Conservation (phyloP, 2,329 filamentous ascomycete species). For the Neurospora sp. region DNA sequence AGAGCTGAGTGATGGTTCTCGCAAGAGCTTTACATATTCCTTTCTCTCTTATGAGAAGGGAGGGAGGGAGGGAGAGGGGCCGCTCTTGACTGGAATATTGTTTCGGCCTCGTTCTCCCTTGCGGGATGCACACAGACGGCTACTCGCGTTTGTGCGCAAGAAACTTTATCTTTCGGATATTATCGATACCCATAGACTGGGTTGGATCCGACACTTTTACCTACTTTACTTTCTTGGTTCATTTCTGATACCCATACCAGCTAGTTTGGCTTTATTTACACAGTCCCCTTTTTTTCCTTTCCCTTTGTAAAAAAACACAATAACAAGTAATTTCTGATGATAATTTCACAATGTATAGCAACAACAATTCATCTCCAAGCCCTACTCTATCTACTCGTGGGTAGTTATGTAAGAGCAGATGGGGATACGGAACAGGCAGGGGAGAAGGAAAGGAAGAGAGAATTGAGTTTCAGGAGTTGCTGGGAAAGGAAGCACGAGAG, state of each 20-base stretch:
- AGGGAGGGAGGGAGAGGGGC: background rate
- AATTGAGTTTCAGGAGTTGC: background rate
- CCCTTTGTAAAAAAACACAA: background rate
- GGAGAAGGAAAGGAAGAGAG: background rate
- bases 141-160: background rate
- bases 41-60: background rate
- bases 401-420: background rate
- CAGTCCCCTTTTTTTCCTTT: background rate
- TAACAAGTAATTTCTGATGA: background rate
- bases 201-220: background rate
- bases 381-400: background rate
- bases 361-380: background rate
- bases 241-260: slow-evolving; percentile 1
- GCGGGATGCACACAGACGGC: background rate
- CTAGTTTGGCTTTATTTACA: background rate
- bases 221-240: background rate
- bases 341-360: background rate
- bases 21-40: background rate
- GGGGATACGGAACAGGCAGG: background rate
- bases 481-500: background rate
- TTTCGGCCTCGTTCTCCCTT: background rate
- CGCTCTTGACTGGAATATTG: background rate
- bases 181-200: background rate
- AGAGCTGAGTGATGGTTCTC: background rate
- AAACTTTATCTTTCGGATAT: background rate